phyloP scores from a whole-genome alignment of 1,284 basidiomycete species.

The Heterobasidion occidentale region DNA sequence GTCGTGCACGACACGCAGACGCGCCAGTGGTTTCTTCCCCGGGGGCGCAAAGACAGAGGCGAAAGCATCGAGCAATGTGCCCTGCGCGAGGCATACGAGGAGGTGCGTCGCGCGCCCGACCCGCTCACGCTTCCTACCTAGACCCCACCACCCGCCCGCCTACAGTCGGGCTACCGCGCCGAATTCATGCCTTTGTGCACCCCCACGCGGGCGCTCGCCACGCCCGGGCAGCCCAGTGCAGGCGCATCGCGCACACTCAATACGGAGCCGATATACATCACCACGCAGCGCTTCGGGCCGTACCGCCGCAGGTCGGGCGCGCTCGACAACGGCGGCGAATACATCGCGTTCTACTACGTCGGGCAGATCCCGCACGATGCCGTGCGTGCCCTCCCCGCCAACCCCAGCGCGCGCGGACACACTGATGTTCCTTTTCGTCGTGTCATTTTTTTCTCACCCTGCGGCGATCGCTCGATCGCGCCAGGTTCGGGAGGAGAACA shows the following conservation, averaged over 20 bases:
- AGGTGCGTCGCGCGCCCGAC: slow-evolving; percentile 30
- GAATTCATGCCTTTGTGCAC: slow-evolving; percentile 38
- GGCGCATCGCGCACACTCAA: slow-evolving; percentile 15
- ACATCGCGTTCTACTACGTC: slow-evolving; percentile 45
- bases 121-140: neutral
- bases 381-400: slow-evolving; percentile 25
- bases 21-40: slow-evolving; percentile 47
- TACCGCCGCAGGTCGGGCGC: slow-evolving; percentile 6
- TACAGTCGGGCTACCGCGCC: slow-evolving; percentile 46
- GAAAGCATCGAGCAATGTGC: slow-evolving; percentile 51
- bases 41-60: slow-evolving; percentile 55
- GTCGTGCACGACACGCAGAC: slow-evolving; percentile 32
- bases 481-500: slow-evolving; percentile 37
- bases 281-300: slow-evolving; percentile 23
- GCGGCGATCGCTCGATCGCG: too few relatives aligned
- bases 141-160: neutral
- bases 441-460: neutral
- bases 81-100: slow-evolving; percentile 56
- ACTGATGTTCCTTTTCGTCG: neutral
- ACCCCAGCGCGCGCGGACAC: neutral
- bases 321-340: slow-evolving; percentile 31
- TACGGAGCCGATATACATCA: slow-evolving; percentile 42
- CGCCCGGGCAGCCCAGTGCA: slow-evolving; percentile 18
- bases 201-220: slow-evolving; percentile 28
- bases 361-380: slow-evolving; percentile 43